These are phyloP conservation scores for Globisporangium rhizosaccharum DNA, from an alignment of 352 stramenopile genomes.

Conservation along the genomic window DNA sequence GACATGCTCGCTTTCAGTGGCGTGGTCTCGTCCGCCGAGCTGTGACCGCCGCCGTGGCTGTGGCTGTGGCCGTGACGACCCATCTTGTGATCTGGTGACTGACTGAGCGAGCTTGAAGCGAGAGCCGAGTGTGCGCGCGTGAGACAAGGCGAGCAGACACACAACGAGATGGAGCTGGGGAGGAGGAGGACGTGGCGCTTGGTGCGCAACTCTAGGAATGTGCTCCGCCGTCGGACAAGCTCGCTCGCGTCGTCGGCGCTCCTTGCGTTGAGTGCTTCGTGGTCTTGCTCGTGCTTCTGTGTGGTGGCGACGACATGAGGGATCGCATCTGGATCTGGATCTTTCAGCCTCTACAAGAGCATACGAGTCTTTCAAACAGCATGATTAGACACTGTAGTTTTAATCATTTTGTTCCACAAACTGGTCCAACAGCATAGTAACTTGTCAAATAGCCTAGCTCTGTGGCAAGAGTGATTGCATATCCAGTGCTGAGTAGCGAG, in stretches of 20 bases:
- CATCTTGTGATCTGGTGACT: slow-evolving; percentile 1
- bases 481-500: too few species aligned
- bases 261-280: neutral
- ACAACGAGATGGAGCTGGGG: neutral
- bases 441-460: too few species aligned
- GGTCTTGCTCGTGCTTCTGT: too few species aligned
- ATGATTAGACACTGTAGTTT: too few species aligned
- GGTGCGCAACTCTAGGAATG: neutral
- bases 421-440: too few species aligned
- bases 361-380: too few species aligned
- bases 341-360: neutral
- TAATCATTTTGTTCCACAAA: too few species aligned
- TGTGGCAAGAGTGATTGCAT: too few species aligned
- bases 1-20: slow-evolving; percentile 36
- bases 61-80: slow-evolving; percentile 5
- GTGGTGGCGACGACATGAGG: neutral
- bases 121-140: neutral
- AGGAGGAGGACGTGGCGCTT: neutral
- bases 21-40: slow-evolving; percentile 44
- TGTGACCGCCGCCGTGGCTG: slow-evolving; percentile 14
- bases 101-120: neutral
- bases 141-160: neutral
- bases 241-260: neutral
- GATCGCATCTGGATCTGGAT: neutral
- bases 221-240: neutral